Percentiles rank a stretch among this genome's conserved stretches.
phyloP scores from a whole-genome alignment of 2,329 filamentous ascomycete species.

The Curvularia spicifera region DNA sequence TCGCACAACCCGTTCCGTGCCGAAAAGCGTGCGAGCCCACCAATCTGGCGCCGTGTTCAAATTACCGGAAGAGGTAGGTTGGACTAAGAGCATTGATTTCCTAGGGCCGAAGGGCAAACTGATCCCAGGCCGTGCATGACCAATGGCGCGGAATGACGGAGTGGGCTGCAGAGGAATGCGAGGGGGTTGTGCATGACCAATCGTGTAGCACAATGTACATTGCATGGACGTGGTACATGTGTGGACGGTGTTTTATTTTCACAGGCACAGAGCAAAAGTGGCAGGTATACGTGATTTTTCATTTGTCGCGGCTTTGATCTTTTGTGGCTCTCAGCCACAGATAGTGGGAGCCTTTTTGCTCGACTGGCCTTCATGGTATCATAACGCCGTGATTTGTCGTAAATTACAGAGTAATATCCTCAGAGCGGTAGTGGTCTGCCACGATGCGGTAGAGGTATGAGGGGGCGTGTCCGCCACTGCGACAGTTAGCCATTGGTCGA shows the following conservation, averaged over 20 bases:
- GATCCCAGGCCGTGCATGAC: not conserved
- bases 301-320: not conserved
- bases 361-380: not conserved
- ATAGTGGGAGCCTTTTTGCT: not conserved
- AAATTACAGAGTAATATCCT: conserved; percentile 66
- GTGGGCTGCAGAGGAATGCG: not conserved
- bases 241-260: not conserved
- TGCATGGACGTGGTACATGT: too few relatives aligned
- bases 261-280: not conserved
- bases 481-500: conserved; percentile 18
- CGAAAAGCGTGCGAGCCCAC: not conserved
- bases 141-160: not conserved
- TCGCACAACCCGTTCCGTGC: not conserved
- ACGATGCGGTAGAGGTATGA: conserved; percentile 77
- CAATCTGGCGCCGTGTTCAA: not conserved
- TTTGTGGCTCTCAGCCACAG: not conserved
- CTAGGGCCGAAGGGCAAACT: not conserved
- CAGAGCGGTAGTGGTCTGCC: conserved; percentile 75
- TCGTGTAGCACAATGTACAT: not conserved
- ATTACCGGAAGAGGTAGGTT: not conserved
- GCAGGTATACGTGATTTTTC: not conserved
- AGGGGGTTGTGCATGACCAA: not conserved
- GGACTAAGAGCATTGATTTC: not conserved
- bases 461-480: conserved; percentile 69
- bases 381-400: conserved; percentile 6